Evolutionary conservation across 192 early-diverging fungal genomes (phyloP), one percentile per base, ranked within the genome.

Genomic region (Obelidium mucronatum): DNA sequence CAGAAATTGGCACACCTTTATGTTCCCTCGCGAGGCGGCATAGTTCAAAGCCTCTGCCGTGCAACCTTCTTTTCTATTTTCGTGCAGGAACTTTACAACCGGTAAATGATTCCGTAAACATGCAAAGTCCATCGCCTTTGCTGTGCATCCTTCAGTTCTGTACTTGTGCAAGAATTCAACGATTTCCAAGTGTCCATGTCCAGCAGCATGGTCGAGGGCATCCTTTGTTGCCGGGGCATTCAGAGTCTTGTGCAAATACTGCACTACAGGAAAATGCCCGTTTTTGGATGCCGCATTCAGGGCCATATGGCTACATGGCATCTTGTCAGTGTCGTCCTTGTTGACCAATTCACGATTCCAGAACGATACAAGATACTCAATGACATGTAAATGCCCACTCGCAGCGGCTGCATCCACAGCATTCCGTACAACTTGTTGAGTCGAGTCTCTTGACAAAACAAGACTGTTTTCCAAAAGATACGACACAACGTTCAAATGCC

Each of bases 11-110:
- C 62, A 28, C 5, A 73, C 35, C 8, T 60, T 30, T 2, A 73
- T 17, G 31, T 73, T 31, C 26, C 71, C 71, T 17, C 59, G 54
- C 15, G 55, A 40, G 13, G 71, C 71, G 22, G 71, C 71, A 33
- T 58, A 58, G 39, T 73, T 73, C 17, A 73, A 31, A 2, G 71
- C 71, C n/a, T 73, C 56, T 13, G 34, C 11, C 17, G 75, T 73
- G 75, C 80, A 81, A 11, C 75, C 76, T 35, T 81, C 75, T 22
- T 59, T 64, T 22, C 80, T 33, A 24, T 78, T 63, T 44, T 78
- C 76, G 59, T 77, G 71, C 36, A 81, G 37, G 19, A 33, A 78
- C 34, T 74, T 73, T n/a, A 78, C 71, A 22, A 74, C 63, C 8
- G 35, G 19, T 22, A 78, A 42, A 60, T 75, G 69, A 40, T 76